phyloP scores from a whole-genome alignment of 768 basidiomycete species.

The Paxillus rubicundulus region DNA sequence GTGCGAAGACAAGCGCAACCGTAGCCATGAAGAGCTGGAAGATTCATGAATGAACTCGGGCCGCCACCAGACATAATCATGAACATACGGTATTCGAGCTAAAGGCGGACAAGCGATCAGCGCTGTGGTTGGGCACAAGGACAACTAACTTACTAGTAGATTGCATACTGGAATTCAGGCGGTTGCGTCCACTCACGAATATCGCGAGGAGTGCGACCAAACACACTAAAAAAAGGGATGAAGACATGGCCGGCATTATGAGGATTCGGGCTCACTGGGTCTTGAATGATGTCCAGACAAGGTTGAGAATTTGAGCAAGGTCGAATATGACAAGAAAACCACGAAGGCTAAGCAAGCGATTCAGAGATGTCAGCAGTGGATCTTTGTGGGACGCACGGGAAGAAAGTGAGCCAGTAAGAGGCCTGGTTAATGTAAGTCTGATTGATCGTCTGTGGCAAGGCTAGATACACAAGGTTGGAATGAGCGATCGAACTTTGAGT shows the following conservation, averaged over 20 bases:
- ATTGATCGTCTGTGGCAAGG: slow-evolving; percentile 71
- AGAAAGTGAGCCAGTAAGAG: slow-evolving; percentile 91
- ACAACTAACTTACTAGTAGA: slow-evolving; percentile 65
- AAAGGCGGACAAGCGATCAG: slow-evolving; percentile 6
- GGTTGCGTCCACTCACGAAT: slow-evolving; percentile 90
- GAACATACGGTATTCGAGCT: slow-evolving; percentile 57
- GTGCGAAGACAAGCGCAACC: slow-evolving; percentile 93
- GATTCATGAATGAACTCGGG: slow-evolving; percentile 6
- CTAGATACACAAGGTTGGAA: slow-evolving; percentile 45
- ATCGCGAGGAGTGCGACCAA: slow-evolving; percentile 88
- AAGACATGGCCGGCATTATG: not conserved
- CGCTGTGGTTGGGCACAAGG: not conserved
- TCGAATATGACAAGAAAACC: slow-evolving; percentile 96
- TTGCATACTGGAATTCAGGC: slow-evolving; percentile 82
- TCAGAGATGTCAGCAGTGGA: slow-evolving; percentile 4
- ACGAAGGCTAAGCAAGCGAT: slow-evolving; percentile 56
- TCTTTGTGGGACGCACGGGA: slow-evolving; percentile 61
- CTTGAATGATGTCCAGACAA: slow-evolving; percentile 82
- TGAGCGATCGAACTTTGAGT: not conserved
- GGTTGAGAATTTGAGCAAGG: slow-evolving; percentile 90
- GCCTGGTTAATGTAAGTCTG: slow-evolving; percentile 87
- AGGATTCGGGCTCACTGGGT: slow-evolving; percentile 52
- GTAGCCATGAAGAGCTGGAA: slow-evolving; percentile 80
- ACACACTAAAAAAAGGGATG: slow-evolving; percentile 44
- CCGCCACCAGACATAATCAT: not conserved